phyloP scores from a whole-genome alignment of 208 protist genomes.

The Strigomonas culicis region DNA sequence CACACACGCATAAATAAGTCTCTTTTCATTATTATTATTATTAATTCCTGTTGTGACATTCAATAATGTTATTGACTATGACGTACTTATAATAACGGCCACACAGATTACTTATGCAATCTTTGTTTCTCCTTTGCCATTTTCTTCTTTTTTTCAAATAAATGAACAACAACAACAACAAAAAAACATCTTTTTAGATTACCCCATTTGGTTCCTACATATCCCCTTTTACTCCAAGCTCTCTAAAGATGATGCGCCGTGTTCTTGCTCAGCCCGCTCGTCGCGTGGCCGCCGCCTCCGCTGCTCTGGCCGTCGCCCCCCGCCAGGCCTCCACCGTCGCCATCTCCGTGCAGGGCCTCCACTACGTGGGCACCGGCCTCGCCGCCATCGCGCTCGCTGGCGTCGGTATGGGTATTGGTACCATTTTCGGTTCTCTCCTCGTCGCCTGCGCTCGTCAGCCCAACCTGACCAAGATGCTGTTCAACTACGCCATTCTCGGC shows the following conservation, averaged over 20 bases:
- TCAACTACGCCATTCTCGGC: slow-evolving; percentile 15
- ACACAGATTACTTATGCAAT: neutral
- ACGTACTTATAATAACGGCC: neutral
- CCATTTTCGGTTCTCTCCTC: slow-evolving; percentile 43
- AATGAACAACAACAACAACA: neutral
- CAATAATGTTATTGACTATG: neutral
- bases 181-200: neutral
- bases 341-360: slow-evolving; percentile 40
- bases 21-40: neutral
- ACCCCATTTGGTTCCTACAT: neutral
- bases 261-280: slow-evolving; percentile 18
- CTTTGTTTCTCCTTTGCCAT: slow-evolving; percentile 4
- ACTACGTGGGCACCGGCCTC: slow-evolving; percentile 48
- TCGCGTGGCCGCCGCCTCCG: slow-evolving; percentile 8
- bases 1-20: neutral
- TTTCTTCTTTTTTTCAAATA: neutral
- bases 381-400: slow-evolving; percentile 48
- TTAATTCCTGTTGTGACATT: neutral
- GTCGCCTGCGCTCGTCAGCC: slow-evolving; percentile 31
- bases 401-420: slow-evolving; percentile 57
- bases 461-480: slow-evolving; percentile 16
- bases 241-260: slow-evolving; percentile 38
- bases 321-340: slow-evolving; percentile 35
- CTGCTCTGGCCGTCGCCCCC: slow-evolving; percentile 7
- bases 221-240: neutral